Percentiles rank a stretch among this genome's conserved stretches.
These are phyloP conservation scores for Didymella glomerata DNA, from an alignment of 2,329 filamentous ascomycete species.

Conservation along the genomic window DNA sequence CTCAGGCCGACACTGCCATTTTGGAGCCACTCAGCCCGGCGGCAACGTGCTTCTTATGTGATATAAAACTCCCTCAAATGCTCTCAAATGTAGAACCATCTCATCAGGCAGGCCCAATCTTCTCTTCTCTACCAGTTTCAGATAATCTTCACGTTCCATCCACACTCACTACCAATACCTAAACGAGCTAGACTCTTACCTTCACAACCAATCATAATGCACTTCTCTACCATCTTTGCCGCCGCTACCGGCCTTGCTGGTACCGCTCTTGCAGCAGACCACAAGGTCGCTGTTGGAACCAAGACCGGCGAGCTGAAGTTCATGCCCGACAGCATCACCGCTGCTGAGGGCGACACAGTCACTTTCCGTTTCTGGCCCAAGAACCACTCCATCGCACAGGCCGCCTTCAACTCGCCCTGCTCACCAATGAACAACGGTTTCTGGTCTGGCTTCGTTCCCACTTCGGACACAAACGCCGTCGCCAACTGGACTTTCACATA, in stretches of 20 bases:
- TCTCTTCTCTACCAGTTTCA: slow-evolving; percentile 38
- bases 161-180: slow-evolving; percentile 22
- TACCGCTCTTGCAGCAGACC: slow-evolving; percentile 44
- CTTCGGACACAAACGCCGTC: slow-evolving; percentile 32
- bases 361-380: slow-evolving; percentile 52
- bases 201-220: slow-evolving; percentile 48
- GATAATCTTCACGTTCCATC: slow-evolving; percentile 31
- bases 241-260: slow-evolving; percentile 44
- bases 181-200: slow-evolving; percentile 47
- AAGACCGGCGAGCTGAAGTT: slow-evolving; percentile 41
- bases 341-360: slow-evolving; percentile 49
- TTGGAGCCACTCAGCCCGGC: slow-evolving; percentile 27
- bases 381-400: slow-evolving; percentile 52
- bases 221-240: slow-evolving; percentile 49
- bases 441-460: slow-evolving; percentile 51
- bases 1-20: slow-evolving; percentile 37
- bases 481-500: slow-evolving; percentile 44
- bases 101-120: slow-evolving; percentile 50
- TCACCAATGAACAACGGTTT: slow-evolving; percentile 45
- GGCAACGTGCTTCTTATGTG: slow-evolving; percentile 38
- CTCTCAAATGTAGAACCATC: slow-evolving; percentile 38
- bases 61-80: slow-evolving; percentile 50
- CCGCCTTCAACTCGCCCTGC: slow-evolving; percentile 47
- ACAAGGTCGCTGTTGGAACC: slow-evolving; percentile 45
- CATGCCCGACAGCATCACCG: slow-evolving; percentile 46